Conservation (phyloP, 345 rosid species). For the Salix dunnii region DNA sequence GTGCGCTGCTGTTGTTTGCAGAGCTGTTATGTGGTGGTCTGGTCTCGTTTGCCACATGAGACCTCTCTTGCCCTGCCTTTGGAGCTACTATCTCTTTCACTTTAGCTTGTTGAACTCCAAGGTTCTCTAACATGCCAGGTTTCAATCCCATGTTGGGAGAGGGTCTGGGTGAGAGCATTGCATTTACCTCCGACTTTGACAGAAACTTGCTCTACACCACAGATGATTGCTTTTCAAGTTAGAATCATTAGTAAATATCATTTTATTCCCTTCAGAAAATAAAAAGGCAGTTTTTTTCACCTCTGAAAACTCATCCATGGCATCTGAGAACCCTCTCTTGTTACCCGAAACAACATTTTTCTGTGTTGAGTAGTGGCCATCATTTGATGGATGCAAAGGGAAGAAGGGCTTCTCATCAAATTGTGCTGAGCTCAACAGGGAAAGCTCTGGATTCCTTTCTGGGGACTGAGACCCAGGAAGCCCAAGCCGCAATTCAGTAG, state of each 20-base stretch:
- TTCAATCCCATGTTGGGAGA: constrained; percentile 46
- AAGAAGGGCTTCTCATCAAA: constrained; percentile 34
- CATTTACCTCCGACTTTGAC: constrained; percentile 26
- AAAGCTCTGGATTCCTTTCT: constrained; percentile 25
- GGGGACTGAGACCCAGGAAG: constrained; percentile 35
- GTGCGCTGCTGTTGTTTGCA: constrained; percentile 24
- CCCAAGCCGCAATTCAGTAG: constrained; percentile 35
- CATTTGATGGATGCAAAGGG: constrained; percentile 28
- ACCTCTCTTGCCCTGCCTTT: constrained; percentile 36
- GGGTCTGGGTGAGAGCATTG: constrained; percentile 25
- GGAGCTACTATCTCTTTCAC: constrained; percentile 35
- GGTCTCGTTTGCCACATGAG: constrained; percentile 29
- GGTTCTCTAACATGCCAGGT: constrained; percentile 45
- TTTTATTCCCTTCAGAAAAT: background rate
- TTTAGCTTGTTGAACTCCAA: constrained; percentile 39
- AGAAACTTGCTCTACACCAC: constrained; percentile 47
- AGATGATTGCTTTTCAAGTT: constrained; percentile 20
- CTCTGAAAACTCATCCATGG: constrained; percentile 54
- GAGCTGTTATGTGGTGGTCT: constrained; percentile 21
- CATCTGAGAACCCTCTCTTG: constrained; percentile 53
- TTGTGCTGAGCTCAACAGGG: constrained; percentile 14
- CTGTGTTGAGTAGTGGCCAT: constrained; percentile 16
- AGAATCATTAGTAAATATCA: constrained; percentile 5
- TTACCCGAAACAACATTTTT: constrained; percentile 25
- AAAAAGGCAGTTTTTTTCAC: constrained; percentile 22